These are phyloP conservation scores for Scortechinia acanthostroma DNA, from an alignment of 2,329 filamentous ascomycete genomes.

Conservation along the genomic window DNA sequence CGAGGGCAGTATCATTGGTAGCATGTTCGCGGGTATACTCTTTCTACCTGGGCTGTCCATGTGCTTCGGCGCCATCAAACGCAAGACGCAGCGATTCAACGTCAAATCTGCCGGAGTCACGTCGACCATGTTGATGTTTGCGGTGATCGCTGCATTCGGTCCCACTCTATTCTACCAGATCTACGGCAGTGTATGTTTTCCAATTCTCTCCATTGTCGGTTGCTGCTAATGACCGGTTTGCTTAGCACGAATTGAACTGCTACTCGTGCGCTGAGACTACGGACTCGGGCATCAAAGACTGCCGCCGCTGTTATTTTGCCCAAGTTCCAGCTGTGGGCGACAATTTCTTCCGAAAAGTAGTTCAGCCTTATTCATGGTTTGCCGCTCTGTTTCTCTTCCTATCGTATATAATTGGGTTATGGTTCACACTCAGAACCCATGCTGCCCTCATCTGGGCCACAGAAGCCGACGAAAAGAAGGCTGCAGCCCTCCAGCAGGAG, in stretches of 20 bases:
- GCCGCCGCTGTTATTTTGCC: constrained; percentile 87
- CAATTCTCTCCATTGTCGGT: neutral
- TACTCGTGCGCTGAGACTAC: constrained; percentile 48
- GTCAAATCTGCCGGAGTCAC: constrained; percentile 92
- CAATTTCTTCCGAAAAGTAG: constrained; percentile 81
- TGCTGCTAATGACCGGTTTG: neutral
- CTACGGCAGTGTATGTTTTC: constrained; percentile 61
- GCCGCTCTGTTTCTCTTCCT: constrained; percentile 79
- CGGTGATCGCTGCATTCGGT: constrained; percentile 88
- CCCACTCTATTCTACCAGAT: constrained; percentile 98
- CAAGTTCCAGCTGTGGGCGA: constrained; percentile 79
- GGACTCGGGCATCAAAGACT: constrained; percentile 50
- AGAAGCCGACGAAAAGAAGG: constrained; percentile 72
- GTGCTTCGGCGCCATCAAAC: constrained; percentile 96
- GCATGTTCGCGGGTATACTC: constrained; percentile 92
- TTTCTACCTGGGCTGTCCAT: constrained; percentile 93
- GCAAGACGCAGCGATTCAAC: constrained; percentile 97
- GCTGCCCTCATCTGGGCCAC: constrained; percentile 95
- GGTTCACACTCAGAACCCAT: constrained; percentile 92
- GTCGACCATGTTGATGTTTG: constrained; percentile 95
- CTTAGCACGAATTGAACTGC: constrained; percentile 77
- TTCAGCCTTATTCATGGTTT: constrained; percentile 88
- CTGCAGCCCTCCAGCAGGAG: constrained; percentile 11
- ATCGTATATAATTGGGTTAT: constrained; percentile 85
- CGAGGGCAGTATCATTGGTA: constrained; percentile 93